These are phyloP conservation scores for Stentor coeruleus DNA, from an alignment of 73 alveolate genomes.

Conservation along the genomic window DNA sequence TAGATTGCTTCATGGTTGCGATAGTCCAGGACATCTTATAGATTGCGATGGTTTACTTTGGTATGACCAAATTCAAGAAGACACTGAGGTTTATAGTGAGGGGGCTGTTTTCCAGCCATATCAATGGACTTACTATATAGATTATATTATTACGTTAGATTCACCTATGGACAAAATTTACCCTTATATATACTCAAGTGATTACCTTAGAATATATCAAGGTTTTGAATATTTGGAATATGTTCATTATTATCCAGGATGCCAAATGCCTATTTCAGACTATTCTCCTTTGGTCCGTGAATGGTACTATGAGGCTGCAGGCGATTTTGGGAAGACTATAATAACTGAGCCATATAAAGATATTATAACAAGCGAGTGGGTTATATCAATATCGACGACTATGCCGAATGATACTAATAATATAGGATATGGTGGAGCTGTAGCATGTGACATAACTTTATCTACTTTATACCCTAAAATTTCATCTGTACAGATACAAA, in stretches of 20 bases:
- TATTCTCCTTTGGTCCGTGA: neutral
- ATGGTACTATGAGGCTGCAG: neutral
- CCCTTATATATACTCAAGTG: neutral
- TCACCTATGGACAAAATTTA: conserved; percentile 8
- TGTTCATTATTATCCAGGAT: neutral
- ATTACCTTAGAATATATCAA: neutral
- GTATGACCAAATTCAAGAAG: too few species aligned
- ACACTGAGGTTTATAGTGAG: neutral
- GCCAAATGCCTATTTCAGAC: neutral
- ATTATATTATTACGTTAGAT: neutral
- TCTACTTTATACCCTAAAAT: neutral
- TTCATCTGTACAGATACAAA: neutral
- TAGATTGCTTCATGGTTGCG: neutral
- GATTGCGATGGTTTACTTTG: neutral
- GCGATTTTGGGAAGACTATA: neutral
- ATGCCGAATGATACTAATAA: neutral
- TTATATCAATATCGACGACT: neutral
- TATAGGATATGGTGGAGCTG: neutral
- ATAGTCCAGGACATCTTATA: neutral
- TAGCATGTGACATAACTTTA: neutral
- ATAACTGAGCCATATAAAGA: neutral
- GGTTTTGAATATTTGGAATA: neutral
- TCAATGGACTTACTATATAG: neutral
- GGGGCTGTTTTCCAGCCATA: neutral
- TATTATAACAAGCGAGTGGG: neutral